These are phyloP conservation scores for Suhomyces chickasaworum DNA, from an alignment of 1,139 yeast species.

Conservation along the genomic window DNA sequence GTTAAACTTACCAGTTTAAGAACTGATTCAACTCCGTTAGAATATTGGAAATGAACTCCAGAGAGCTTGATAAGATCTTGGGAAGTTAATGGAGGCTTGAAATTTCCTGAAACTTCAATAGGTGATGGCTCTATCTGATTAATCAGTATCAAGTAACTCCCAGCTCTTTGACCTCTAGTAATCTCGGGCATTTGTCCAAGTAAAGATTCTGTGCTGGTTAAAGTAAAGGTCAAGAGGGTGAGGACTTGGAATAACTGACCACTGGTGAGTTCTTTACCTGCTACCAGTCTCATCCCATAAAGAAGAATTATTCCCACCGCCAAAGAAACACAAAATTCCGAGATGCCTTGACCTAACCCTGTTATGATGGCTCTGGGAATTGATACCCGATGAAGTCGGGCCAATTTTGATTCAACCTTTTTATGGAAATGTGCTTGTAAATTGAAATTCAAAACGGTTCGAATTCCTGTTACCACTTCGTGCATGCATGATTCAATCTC, in stretches of 20 bases:
- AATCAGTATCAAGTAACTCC: constrained; percentile 53
- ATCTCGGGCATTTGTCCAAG: constrained; percentile 73
- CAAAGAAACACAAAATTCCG: constrained; percentile 53
- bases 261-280: constrained; percentile 53
- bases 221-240: constrained; percentile 71
- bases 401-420: constrained; percentile 35
- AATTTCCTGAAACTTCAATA: constrained; percentile 33
- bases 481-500: constrained; percentile 55
- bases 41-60: constrained; percentile 53
- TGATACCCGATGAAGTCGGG: constrained; percentile 36
- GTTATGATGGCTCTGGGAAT: constrained; percentile 52
- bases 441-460: constrained; percentile 61
- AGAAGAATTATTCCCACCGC: constrained; percentile 73
- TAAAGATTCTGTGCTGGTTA: constrained; percentile 61
- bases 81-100: constrained; percentile 17
- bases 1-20: constrained; percentile 43
- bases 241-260: constrained; percentile 67
- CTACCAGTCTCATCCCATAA: constrained; percentile 74
- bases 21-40: constrained; percentile 26
- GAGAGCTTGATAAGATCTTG: constrained; percentile 38
- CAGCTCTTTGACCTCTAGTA: constrained; percentile 75
- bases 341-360: constrained; percentile 64
- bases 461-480: constrained; percentile 61
- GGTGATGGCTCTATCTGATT: constrained; percentile 36
- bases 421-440: constrained; percentile 49